Conservation (phyloP, 768 basidiomycete species). For the Kwoniella sp. region DNA sequence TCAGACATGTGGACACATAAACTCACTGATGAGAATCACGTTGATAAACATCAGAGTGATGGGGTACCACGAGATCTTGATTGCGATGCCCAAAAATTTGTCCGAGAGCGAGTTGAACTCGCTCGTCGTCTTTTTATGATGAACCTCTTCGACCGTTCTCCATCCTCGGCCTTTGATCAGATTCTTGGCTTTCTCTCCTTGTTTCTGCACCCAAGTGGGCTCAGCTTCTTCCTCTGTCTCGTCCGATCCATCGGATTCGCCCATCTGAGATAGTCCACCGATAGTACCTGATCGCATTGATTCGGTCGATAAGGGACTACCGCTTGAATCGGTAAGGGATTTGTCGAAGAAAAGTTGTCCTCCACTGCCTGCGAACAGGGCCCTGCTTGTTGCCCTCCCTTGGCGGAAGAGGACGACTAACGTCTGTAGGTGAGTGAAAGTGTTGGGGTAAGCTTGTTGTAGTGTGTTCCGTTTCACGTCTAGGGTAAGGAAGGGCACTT, state of each 20-base stretch:
- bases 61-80: slow-evolving; percentile 38
- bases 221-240: background rate
- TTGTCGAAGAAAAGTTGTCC: background rate
- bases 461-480: too few species aligned
- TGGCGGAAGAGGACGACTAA: slow-evolving; percentile 19
- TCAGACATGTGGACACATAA: too few species aligned
- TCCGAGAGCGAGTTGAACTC: slow-evolving; percentile 24
- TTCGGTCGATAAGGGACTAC: slow-evolving; percentile 4
- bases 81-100: slow-evolving; percentile 34
- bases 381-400: slow-evolving; percentile 21
- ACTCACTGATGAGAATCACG: slow-evolving; percentile 33
- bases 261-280: background rate
- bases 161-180: slow-evolving; percentile 6
- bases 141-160: background rate
- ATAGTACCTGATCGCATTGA: background rate
- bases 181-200: slow-evolving; percentile 5
- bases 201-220: background rate
- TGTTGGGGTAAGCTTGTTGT: too few species aligned
- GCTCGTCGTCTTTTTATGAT: slow-evolving; percentile 3
- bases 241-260: background rate
- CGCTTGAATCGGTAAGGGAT: slow-evolving; percentile 2
- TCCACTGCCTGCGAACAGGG: slow-evolving; percentile 7
- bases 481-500: background rate
- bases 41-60: slow-evolving; percentile 34
- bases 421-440: slow-evolving; percentile 1